phyloP scores from a whole-genome alignment of 148 eudicot genomes.

The Limonium bicolor region DNA sequence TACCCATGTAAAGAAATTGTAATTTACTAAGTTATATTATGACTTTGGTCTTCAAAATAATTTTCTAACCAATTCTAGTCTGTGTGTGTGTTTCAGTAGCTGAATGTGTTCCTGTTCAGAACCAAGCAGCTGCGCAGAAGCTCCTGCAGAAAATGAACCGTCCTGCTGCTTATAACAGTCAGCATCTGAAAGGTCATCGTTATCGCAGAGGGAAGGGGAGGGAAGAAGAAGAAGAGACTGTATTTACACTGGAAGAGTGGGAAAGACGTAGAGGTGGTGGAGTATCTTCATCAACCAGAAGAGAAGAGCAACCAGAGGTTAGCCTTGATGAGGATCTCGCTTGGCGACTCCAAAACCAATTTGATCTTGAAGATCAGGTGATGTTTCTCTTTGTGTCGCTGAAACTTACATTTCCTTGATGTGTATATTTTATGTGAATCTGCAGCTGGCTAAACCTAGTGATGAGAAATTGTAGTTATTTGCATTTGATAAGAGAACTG shows the following conservation, averaged over 20 bases:
- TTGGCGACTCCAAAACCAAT: constrained; percentile 65
- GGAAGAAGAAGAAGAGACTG: constrained; percentile 37
- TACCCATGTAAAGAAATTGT: too few relatives aligned
- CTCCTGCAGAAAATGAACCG: constrained; percentile 70
- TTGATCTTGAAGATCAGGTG: constrained; percentile 80
- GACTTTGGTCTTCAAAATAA: not conserved
- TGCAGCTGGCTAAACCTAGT: not conserved
- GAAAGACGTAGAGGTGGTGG: constrained; percentile 59
- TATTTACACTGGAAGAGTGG: constrained; percentile 82
- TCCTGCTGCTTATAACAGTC: constrained; percentile 22
- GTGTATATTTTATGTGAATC: not conserved
- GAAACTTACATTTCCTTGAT: not conserved
- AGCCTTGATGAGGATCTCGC: constrained; percentile 77
- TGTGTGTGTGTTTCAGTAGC: constrained; percentile 28
- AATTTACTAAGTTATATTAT: too few relatives aligned
- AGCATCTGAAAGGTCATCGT: constrained; percentile 33
- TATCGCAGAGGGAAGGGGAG: constrained; percentile 53
- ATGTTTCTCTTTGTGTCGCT: constrained; percentile 4
- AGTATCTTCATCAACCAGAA: constrained; percentile 13
- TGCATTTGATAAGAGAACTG: not conserved
- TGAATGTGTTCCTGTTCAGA: constrained; percentile 63
- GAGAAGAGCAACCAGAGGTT: constrained; percentile 19
- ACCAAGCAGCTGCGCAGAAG: constrained; percentile 88
- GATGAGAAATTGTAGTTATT: not conserved
- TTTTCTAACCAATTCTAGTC: not conserved